phyloP scores from a whole-genome alignment of 1,284 basidiomycete genomes.

The Serendipita sp. region DNA sequence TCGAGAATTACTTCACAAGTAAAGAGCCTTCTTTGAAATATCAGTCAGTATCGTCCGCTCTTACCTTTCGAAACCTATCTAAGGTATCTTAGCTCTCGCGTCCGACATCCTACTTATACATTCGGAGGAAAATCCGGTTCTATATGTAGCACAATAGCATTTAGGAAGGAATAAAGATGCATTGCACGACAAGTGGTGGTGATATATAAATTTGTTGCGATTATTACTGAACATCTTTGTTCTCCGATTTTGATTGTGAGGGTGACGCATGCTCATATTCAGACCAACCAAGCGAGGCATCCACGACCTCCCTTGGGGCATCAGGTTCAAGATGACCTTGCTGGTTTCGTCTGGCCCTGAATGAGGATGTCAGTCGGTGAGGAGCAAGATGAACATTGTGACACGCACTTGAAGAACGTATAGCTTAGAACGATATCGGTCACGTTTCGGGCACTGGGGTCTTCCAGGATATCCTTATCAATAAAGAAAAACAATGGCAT shows the following conservation, averaged over 20 bases:
- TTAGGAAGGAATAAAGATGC: slow-evolving; percentile 31
- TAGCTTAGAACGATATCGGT: slow-evolving; percentile 91
- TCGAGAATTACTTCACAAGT: slow-evolving; percentile 43
- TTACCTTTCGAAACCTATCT: background rate
- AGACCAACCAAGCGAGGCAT: slow-evolving; percentile 57
- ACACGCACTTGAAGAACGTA: slow-evolving; percentile 83
- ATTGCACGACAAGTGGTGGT: background rate
- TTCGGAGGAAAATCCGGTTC: slow-evolving; percentile 69
- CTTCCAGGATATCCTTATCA: slow-evolving; percentile 89
- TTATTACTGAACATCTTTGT: no score
- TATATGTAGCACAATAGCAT: slow-evolving; percentile 57
- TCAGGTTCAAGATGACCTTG: slow-evolving; percentile 77
- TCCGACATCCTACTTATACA: slow-evolving; percentile 55
- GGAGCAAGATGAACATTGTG: slow-evolving; percentile 7
- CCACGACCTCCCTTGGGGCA: slow-evolving; percentile 61
- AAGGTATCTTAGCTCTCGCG: slow-evolving; percentile 39
- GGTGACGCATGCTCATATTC: slow-evolving; percentile 20
- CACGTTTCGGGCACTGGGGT: slow-evolving; percentile 72
- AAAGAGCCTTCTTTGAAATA: slow-evolving; percentile 38
- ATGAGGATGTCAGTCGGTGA: slow-evolving; percentile 10
- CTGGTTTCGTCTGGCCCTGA: slow-evolving; percentile 64
- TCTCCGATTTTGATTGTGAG: background rate
- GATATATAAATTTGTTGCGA: background rate
- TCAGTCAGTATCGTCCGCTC: slow-evolving; percentile 35
- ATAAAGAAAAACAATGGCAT: slow-evolving; percentile 98